Conservation (phyloP, 2,329 filamentous ascomycete genomes). For the Biscogniauxia sp. region DNA sequence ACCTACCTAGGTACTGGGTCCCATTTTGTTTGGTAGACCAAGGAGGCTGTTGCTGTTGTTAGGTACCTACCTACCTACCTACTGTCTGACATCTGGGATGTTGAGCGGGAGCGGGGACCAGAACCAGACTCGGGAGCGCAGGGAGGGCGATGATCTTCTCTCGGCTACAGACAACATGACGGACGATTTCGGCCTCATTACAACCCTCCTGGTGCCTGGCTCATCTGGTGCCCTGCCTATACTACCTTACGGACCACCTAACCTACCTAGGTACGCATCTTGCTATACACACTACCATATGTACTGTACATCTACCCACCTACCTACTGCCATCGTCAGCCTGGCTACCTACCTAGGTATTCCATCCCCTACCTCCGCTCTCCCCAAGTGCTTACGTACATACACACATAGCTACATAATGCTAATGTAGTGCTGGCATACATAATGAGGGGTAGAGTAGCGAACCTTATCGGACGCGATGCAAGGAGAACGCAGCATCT, state of each 20-base stretch:
- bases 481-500: conserved; percentile 15
- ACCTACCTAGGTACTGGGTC: neutral
- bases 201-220: conserved; percentile 4
- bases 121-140: conserved; percentile 5
- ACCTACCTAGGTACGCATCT: too few relatives aligned
- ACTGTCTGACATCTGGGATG: neutral
- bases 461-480: conserved; percentile 20
- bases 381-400: conserved; percentile 16
- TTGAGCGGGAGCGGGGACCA: conserved; percentile 3
- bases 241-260: too few relatives aligned
- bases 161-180: conserved; percentile 4
- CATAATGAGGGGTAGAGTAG: conserved; percentile 19
- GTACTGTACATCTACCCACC: neutral
- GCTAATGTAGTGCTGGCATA: neutral
- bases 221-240: neutral
- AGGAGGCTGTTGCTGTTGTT: neutral
- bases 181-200: conserved; percentile 17
- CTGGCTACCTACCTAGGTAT: conserved; percentile 20
- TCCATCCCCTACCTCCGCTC: conserved; percentile 21
- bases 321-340: conserved; percentile 15
- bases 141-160: conserved; percentile 11
- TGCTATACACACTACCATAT: too few relatives aligned
- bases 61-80: neutral
- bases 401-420: neutral
- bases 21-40: neutral